Evolutionary conservation across 495 filamentous ascomycete genomes (phyloP).

Genomic region (Chaetomium cochliodes): DNA sequence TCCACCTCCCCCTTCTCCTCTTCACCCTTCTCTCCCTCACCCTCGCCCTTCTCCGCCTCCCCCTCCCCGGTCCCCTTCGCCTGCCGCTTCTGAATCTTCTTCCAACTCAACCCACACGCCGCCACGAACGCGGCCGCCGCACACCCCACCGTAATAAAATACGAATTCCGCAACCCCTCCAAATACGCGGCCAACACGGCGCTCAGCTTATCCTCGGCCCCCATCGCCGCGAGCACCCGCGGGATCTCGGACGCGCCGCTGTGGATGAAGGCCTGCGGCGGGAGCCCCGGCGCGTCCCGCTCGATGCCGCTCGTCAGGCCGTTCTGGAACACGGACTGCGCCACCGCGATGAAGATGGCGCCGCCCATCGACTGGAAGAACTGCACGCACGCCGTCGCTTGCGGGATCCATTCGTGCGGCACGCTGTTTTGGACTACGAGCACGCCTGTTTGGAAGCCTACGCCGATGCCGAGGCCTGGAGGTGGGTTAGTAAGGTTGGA

Average conservation of each 20-base stretch:
- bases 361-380: conserved; percentile 68
- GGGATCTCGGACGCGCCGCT: conserved; percentile 48
- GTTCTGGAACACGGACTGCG: conserved; percentile 65
- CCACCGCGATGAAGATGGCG: conserved; percentile 67
- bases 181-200: conserved; percentile 47
- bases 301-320: conserved; percentile 45
- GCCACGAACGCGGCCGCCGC: conserved; percentile 42
- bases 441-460: conserved; percentile 45
- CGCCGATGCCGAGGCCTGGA: conserved; percentile 43
- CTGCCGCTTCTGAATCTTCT: conserved; percentile 44
- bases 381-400: conserved; percentile 62
- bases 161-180: conserved; percentile 44
- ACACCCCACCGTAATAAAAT: conserved; percentile 46
- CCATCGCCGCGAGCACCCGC: conserved; percentile 34
- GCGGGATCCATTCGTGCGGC: conserved; percentile 55
- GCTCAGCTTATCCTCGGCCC: conserved; percentile 30
- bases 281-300: conserved; percentile 33
- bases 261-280: conserved; percentile 42
- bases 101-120: conserved; percentile 45
- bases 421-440: conserved; percentile 57
- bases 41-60: not conserved
- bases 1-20: not conserved
- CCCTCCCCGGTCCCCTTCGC: not conserved
- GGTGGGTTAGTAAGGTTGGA: not conserved
- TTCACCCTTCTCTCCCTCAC: not conserved